Conservation (phyloP, 768 basidiomycete species). For the Scleroderma citrinum region DNA sequence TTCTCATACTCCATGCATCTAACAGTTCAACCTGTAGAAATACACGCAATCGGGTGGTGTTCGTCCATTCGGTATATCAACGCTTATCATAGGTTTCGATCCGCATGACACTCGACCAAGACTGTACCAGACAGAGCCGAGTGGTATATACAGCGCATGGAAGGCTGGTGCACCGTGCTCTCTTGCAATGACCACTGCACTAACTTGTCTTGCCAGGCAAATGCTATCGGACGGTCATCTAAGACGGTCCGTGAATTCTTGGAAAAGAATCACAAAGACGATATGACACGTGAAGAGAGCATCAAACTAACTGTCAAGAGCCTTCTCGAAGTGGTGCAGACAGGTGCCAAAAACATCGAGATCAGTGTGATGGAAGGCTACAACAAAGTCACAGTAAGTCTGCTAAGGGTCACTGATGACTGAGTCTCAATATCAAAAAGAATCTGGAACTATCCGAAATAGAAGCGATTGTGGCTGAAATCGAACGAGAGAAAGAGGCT, state of each 20-base stretch:
- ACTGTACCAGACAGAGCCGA: constrained; percentile 95
- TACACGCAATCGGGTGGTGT: constrained; percentile 99
- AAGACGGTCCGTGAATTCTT: constrained; percentile 98
- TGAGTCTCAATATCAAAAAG: constrained; percentile 35
- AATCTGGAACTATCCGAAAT: constrained; percentile 84
- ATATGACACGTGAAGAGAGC: constrained; percentile 79
- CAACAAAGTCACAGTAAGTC: constrained; percentile 80
- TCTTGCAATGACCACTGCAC: not conserved
- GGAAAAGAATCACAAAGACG: constrained; percentile 96
- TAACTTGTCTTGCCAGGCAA: constrained; percentile 56
- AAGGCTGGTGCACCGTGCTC: constrained; percentile 51
- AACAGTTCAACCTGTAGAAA: constrained; percentile 40
- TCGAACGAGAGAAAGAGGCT: constrained; percentile 96
- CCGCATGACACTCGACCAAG: constrained; percentile 84
- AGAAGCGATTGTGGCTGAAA: constrained; percentile 85
- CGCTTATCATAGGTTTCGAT: constrained; percentile 95
- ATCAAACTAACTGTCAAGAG: constrained; percentile 95
- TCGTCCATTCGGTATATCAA: constrained; percentile 96
- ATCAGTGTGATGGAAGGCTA: constrained; percentile 97
- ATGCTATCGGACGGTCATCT: constrained; percentile 94
- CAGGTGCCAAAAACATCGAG: constrained; percentile 99
- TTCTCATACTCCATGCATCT: not conserved
- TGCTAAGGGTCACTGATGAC: not conserved
- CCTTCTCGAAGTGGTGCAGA: constrained; percentile 95
- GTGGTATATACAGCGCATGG: constrained; percentile 98